Base-by-base conservation (phyloP, 2,329 filamentous ascomycete species). In the Fusarium napiforme region DNA sequence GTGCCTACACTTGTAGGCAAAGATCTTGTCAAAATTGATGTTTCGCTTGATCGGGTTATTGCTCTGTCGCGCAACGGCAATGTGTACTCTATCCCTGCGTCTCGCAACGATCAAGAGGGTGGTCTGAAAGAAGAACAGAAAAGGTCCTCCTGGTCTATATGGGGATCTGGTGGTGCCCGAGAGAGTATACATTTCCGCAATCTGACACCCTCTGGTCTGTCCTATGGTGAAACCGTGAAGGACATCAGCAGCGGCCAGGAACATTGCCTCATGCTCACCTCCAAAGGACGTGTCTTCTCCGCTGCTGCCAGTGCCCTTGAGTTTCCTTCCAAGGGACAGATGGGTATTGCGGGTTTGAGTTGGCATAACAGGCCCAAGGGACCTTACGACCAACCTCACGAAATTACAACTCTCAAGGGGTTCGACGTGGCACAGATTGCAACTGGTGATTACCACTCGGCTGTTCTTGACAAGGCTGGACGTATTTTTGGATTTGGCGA, bases 401-500 rank as follows among this genome's bases (percentile, higher is more conserved):
- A 97, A 80, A 87, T 99, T 60, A 87, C 85, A 4, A 90, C 88
- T 0, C 85, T 98, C 5, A 89, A 89, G 63, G 93, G 91, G 9
- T 92, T 92, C 72, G 88, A 93, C 9, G 90, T 96, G 50, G 83
- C 85, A 9, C 88, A 93, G 73, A 92, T 98, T 65, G 95, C 96
- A 2, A 85, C 94, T 4, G 96, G 96, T 30, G 95, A 97, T 79
- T 91, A 92, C 74, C 96, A 99, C 83, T 97, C 94, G 8, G 84
- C 97, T 4, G 93, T 91, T 2, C 87, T 95, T 21, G 93, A 96
- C 79, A 89, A 89, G 67, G 86, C 92, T 59, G 96, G 96, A 21
- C 89, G 91, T 21, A 88, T 96, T 21, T 97, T 96, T 81, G 87
- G 91, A 11, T 98, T 97, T 83, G 96, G 96, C 42, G 95, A 98